These are phyloP conservation scores for Petrea volubilis DNA, from an alignment of 257 asterid genomes.

Conservation along the genomic window DNA sequence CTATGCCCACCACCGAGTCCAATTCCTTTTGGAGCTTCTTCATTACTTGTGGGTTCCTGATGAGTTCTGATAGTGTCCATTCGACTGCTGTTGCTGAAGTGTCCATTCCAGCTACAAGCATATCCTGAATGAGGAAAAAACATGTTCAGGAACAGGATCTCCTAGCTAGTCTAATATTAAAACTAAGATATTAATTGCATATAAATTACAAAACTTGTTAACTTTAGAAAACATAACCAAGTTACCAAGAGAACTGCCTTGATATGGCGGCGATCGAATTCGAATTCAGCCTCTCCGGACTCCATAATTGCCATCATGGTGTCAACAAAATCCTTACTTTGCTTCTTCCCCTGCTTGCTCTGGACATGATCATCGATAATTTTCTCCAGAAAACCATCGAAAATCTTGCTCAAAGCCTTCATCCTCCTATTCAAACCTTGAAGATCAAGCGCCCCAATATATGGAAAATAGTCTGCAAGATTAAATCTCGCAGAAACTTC, in stretches of 20 bases:
- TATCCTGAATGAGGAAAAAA: conserved; percentile 23
- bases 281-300: conserved; percentile 34
- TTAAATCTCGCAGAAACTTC: conserved; percentile 22
- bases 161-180: too few relatives aligned
- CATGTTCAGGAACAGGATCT: not conserved
- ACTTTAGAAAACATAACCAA: not conserved
- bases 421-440: conserved; percentile 32
- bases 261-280: conserved; percentile 43
- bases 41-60: conserved; percentile 35
- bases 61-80: conserved; percentile 45
- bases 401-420: conserved; percentile 22
- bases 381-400: conserved; percentile 37
- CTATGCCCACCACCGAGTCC: conserved; percentile 26
- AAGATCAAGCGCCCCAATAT: conserved; percentile 35
- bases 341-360: not conserved
- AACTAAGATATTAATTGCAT: not conserved
- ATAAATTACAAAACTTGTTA: too few relatives aligned
- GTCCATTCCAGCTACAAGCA: conserved; percentile 41
- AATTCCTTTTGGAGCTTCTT: conserved; percentile 36
- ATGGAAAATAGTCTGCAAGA: conserved; percentile 31
- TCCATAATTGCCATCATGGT: conserved; percentile 36
- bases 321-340: conserved; percentile 24
- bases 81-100: conserved; percentile 34
- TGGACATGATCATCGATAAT: conserved; percentile 35
- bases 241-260: conserved; percentile 42